These are phyloP conservation scores for Coffea humblotiana DNA, from an alignment of 305 asterid genomes.

Conservation along the genomic window DNA sequence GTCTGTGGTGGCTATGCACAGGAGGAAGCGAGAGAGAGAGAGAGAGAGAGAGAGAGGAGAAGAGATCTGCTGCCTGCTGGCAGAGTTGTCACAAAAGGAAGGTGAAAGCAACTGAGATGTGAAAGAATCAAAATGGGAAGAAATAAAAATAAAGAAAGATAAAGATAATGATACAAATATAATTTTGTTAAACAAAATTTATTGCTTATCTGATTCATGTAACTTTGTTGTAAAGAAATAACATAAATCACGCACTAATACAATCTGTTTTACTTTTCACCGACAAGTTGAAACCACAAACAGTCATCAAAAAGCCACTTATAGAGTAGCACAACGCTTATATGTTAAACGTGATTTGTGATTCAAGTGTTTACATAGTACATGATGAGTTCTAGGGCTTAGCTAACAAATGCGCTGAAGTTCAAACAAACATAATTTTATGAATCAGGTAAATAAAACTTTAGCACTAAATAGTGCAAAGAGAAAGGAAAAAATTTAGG, in stretches of 20 bases:
- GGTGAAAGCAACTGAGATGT: no score
- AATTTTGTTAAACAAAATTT: not conserved
- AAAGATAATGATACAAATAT: not conserved
- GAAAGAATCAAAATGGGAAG: not conserved
- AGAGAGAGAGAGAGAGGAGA: no score
- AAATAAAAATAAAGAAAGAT: no score
- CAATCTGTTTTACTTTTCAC: not conserved
- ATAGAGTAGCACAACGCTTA: no score
- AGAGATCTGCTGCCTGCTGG: no score
- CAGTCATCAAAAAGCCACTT: not conserved
- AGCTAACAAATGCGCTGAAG: not conserved
- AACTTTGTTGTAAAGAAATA: no score
- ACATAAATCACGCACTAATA: not conserved
- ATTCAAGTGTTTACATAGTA: not conserved
- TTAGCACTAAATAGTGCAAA: not conserved
- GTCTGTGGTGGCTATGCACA: no score
- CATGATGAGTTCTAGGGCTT: not conserved
- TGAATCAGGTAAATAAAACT: not conserved
- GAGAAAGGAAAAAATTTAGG: no score
- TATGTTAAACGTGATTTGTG: no score
- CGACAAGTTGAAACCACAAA: not conserved
- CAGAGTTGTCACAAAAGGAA: no score
- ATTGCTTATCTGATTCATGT: no score
- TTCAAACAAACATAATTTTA: not conserved
- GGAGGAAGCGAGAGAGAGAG: no score